Conservation (phyloP, 176 grass and related monocot genomes). For the Alopecurus myosuroides region DNA sequence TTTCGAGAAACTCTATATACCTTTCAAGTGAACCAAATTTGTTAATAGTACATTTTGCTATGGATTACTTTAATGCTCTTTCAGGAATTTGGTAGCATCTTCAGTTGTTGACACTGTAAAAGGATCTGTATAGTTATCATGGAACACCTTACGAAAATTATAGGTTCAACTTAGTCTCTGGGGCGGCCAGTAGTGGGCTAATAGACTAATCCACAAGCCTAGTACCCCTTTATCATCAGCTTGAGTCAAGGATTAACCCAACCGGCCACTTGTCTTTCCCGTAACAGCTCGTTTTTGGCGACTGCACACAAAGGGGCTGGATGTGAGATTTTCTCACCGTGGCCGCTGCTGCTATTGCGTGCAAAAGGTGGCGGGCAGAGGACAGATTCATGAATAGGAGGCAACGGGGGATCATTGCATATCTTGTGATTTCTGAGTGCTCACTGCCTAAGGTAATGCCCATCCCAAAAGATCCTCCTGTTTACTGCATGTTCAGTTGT, state of each 20-base stretch:
- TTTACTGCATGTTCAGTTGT: not conserved
- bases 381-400: not conserved
- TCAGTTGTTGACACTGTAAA: not conserved
- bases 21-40: not conserved
- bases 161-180: not conserved
- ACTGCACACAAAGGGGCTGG: not conserved
- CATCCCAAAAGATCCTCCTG: not conserved
- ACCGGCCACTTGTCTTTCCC: not conserved
- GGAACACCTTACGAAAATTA: not conserved
- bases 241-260: not conserved
- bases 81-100: not conserved
- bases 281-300: not conserved
- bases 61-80: not conserved
- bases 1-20: too few species aligned
- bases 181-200: not conserved
- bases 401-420: not conserved
- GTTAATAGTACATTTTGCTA: not conserved
- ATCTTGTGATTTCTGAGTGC: not conserved
- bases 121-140: not conserved
- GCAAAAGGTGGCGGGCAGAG: not conserved
- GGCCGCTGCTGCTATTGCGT: not conserved
- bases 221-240: not conserved
- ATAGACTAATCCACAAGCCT: not conserved
- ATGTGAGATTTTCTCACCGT: not conserved
- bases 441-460: too few species aligned